Evolutionary conservation across 768 basidiomycete species (phyloP).

Genomic region (Mycena crocata): DNA sequence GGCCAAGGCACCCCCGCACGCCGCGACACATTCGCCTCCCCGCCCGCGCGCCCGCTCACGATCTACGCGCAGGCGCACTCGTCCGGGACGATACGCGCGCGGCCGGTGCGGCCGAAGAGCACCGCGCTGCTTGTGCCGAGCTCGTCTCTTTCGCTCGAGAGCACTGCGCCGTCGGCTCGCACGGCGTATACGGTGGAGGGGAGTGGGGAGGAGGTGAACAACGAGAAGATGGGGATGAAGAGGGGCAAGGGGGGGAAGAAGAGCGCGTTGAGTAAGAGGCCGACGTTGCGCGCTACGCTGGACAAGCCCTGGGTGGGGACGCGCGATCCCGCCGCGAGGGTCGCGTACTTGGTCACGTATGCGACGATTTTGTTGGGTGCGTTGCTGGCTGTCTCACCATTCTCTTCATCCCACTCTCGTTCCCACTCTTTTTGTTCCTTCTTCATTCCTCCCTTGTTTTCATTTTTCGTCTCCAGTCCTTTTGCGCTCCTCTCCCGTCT

Average conservation of each 20-base stretch:
- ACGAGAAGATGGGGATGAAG: neutral
- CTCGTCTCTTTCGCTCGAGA: neutral
- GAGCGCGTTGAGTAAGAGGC: conserved; percentile 35
- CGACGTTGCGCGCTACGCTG: conserved; percentile 31
- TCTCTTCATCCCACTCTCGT: neutral
- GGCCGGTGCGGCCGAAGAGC: conserved; percentile 58
- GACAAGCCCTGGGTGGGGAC: conserved; percentile 74
- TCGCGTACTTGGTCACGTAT: conserved; percentile 77
- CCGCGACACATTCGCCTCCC: conserved; percentile 69
- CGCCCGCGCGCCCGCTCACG: conserved; percentile 68
- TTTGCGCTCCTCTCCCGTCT: too few relatives aligned
- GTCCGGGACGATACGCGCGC: conserved; percentile 50
- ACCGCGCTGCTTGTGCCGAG: conserved; percentile 52
- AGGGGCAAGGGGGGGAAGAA: neutral
- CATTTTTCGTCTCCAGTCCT: too few relatives aligned
- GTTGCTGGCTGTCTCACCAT: neutral
- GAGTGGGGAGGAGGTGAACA: neutral
- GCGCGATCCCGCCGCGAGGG: conserved; percentile 65
- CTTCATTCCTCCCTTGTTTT: too few relatives aligned
- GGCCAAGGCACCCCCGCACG: too few relatives aligned
- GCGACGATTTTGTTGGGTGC: conserved; percentile 64
- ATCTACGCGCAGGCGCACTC: conserved; percentile 62
- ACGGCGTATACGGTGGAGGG: too few relatives aligned
- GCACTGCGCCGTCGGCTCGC: neutral
- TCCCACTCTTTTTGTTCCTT: neutral